phyloP scores from a whole-genome alignment of 116 monocot species.

The Zostera marina region DNA sequence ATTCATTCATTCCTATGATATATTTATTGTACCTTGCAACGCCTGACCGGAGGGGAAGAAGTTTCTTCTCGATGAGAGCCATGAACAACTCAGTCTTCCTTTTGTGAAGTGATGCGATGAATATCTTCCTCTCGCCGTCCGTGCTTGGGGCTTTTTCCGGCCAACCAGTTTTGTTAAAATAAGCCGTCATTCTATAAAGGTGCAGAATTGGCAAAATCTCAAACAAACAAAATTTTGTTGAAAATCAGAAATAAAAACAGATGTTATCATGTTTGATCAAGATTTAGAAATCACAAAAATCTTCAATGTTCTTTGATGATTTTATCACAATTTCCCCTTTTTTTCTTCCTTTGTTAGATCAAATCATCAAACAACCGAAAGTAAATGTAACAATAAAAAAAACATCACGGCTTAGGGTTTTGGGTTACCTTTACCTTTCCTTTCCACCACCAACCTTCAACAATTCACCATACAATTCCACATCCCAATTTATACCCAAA shows the following conservation, averaged over 20 bases:
- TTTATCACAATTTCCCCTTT: too few relatives aligned
- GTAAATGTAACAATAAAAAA: too few relatives aligned
- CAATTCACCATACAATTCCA: conserved; percentile 81
- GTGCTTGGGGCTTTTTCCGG: conserved; percentile 64
- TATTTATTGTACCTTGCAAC: conserved; percentile 49
- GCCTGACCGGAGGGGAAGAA: conserved; percentile 86
- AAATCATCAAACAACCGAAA: too few relatives aligned
- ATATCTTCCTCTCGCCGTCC: conserved; percentile 67
- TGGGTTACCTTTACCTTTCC: conserved; percentile 44
- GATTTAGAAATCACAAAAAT: too few relatives aligned
- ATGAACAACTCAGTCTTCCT: conserved; percentile 92
- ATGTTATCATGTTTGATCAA: too few relatives aligned
- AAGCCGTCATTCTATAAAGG: conserved; percentile 71
- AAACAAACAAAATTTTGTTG: too few relatives aligned
- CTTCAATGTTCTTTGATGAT: too few relatives aligned
- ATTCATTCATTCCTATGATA: too few relatives aligned
- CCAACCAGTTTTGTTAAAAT: conserved; percentile 86
- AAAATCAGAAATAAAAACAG: too few relatives aligned
- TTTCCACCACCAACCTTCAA: conserved; percentile 97
- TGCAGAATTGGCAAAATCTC: too few relatives aligned
- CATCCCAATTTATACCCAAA: conserved; percentile 83
- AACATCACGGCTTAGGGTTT: too few relatives aligned
- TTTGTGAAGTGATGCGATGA: conserved; percentile 88
- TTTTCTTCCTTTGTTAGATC: too few relatives aligned
- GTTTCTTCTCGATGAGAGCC: conserved; percentile 86